These are phyloP conservation scores for Logfia minima DNA, from an alignment of 129 eudicot species.

Conservation along the genomic window DNA sequence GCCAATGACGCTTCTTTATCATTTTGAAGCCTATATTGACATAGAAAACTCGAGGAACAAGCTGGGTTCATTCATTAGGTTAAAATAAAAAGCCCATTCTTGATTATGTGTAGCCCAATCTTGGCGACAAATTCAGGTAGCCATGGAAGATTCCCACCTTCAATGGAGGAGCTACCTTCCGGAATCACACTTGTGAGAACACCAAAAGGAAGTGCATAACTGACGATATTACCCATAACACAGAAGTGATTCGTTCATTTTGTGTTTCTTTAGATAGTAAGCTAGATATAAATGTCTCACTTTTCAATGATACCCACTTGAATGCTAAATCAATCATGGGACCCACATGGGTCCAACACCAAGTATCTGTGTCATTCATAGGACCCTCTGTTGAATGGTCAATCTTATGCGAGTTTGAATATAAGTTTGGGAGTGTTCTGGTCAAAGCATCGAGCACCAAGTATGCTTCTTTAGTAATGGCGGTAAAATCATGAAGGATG, in stretches of 20 bases:
- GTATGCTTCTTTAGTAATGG: slow-evolving; percentile 70
- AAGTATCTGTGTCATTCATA: slow-evolving; percentile 38
- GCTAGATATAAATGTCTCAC: slow-evolving; percentile 46
- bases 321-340: slow-evolving; percentile 78
- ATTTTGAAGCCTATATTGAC: slow-evolving; percentile 49
- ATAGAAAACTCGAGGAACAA: slow-evolving; percentile 49
- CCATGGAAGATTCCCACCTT: slow-evolving; percentile 49
- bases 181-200: slow-evolving; percentile 72
- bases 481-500: slow-evolving; percentile 55
- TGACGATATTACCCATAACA: slow-evolving; percentile 79
- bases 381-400: slow-evolving; percentile 24
- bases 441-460: slow-evolving; percentile 65
- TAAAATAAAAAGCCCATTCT: slow-evolving; percentile 52
- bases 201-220: slow-evolving; percentile 64
- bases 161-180: slow-evolving; percentile 38
- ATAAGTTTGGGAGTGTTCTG: slow-evolving; percentile 67
- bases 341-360: slow-evolving; percentile 77
- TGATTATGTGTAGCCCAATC: slow-evolving; percentile 62
- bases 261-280: slow-evolving; percentile 29
- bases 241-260: slow-evolving; percentile 37
- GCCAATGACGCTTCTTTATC: slow-evolving; percentile 62
- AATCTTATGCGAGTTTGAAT: slow-evolving; percentile 37
- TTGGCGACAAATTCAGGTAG: slow-evolving; percentile 81
- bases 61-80: slow-evolving; percentile 26
- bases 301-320: slow-evolving; percentile 54